phyloP scores from a whole-genome alignment of 2,329 filamentous ascomycete genomes.

The Hypoxylon sp. region DNA sequence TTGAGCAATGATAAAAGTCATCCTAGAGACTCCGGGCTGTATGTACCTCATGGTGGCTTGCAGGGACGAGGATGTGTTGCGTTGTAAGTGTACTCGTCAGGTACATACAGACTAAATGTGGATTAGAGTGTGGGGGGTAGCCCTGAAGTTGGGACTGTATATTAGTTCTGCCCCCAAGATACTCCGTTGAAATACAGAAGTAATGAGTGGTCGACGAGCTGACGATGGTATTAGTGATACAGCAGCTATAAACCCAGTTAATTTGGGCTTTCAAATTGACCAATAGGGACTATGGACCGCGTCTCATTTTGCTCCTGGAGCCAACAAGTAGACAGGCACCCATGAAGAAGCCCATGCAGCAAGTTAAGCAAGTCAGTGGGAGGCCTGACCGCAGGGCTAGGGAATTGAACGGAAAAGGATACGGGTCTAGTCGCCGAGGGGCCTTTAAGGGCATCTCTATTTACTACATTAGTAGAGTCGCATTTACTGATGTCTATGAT shows the following conservation, averaged over 20 bases:
- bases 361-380: conserved; percentile 21
- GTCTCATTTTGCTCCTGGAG: conserved; percentile 13
- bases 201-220: conserved; percentile 25
- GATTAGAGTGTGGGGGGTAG: conserved; percentile 36
- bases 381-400: conserved; percentile 23
- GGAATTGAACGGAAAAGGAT: conserved; percentile 30
- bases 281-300: conserved; percentile 18
- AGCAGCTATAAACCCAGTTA: conserved; percentile 20
- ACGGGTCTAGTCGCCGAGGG: conserved; percentile 19
- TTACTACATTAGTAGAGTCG: conserved; percentile 37
- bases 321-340: conserved; percentile 16
- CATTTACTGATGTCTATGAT: conserved; percentile 32
- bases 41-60: conserved; percentile 32
- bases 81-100: conserved; percentile 32
- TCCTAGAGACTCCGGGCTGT: conserved; percentile 24
- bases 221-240: conserved; percentile 36
- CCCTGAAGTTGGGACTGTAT: conserved; percentile 25
- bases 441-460: conserved; percentile 23
- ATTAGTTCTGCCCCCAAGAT: conserved; percentile 31
- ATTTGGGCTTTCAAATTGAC: conserved; percentile 26
- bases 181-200: conserved; percentile 27
- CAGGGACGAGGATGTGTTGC: conserved; percentile 28
- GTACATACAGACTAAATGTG: conserved; percentile 32
- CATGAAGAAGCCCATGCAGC: conserved; percentile 20
- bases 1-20: conserved; percentile 23